These are phyloP conservation scores for Isabelozyma rhagii DNA, from an alignment of 805 yeast genomes.

Conservation along the genomic window DNA sequence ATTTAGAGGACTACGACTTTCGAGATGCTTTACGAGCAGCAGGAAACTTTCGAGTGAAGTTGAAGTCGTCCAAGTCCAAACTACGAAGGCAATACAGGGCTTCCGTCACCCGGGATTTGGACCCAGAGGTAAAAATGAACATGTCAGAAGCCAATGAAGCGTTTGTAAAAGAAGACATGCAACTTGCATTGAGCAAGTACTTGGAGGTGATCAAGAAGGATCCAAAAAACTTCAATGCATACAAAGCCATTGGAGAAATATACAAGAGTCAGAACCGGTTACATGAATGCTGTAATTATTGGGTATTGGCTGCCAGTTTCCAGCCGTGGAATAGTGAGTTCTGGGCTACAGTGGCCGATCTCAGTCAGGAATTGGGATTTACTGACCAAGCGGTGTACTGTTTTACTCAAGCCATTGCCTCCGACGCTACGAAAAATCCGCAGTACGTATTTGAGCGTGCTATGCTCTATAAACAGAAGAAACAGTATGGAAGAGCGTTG, in stretches of 20 bases:
- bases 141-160: slow-evolving; percentile 78
- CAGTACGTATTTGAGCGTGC: slow-evolving; percentile 65
- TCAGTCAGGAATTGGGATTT: slow-evolving; percentile 63
- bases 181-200: slow-evolving; percentile 56
- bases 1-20: slow-evolving; percentile 43
- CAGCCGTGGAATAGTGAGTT: slow-evolving; percentile 72
- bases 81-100: slow-evolving; percentile 30
- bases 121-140: slow-evolving; percentile 69
- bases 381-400: slow-evolving; percentile 76
- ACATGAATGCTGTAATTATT: slow-evolving; percentile 71
- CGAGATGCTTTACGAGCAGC: slow-evolving; percentile 68
- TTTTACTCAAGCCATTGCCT: slow-evolving; percentile 42
- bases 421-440: slow-evolving; percentile 23
- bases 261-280: slow-evolving; percentile 62
- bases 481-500: slow-evolving; percentile 66
- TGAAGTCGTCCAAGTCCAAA: not conserved
- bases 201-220: slow-evolving; percentile 74
- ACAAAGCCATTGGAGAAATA: slow-evolving; percentile 84
- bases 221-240: slow-evolving; percentile 76
- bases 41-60: slow-evolving; percentile 43
- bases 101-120: slow-evolving; percentile 43
- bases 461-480: slow-evolving; percentile 60
- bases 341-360: slow-evolving; percentile 75
- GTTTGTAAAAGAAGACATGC: slow-evolving; percentile 62
- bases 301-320: slow-evolving; percentile 80